Base-by-base conservation (phyloP, 129 eudicot genomes). In the Centella asiatica region DNA sequence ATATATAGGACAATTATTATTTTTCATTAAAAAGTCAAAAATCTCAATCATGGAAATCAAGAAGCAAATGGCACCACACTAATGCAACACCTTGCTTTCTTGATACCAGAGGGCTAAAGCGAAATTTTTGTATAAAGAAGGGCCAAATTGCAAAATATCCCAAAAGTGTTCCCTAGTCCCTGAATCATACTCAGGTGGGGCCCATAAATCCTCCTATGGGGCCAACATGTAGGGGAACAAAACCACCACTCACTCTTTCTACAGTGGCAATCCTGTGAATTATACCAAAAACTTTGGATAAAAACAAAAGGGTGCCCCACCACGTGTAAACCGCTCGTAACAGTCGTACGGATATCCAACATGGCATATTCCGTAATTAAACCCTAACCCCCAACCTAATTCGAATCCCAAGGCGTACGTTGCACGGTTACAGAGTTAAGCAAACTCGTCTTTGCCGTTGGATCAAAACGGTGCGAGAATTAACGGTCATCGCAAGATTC, bases 291-390 rank as follows among this genome's bases (percentile, higher is more conserved):
- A 14, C 4, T 11, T 42, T 42, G 47, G 47, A 42, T 42, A 42
- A 42, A 37, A 37, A 11, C 15, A 12, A 1, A 42, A 42, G 15
- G 0, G 4, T 2, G 4, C 47, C 47, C 47, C 47, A 42, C 44
- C 44, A 57, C 62, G 1, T 17, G 40, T 55, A 53, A 55, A 55
- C 42, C 60, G 39, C 39, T 20, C 42, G 2, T 32, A 32, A 57
- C 27, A 57, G 44, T 57, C 62, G 62, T 32, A 57, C 44, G 62
- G 62, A 57, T 8, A 2, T 2, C 13, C 44, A 9, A 5, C 4
- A n/a, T n/a, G 62, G 28, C 60, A 32, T 31, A 57, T n/a, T 57
- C 37, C 62, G 62, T 57, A 57, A 57, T 22, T 57, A 57, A 57
- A 13, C 37, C 62, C 0, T 1, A 42, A 57, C 19, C n/a, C 22